Conservation (phyloP, 306 rosid species). For the Vigna radiata region DNA sequence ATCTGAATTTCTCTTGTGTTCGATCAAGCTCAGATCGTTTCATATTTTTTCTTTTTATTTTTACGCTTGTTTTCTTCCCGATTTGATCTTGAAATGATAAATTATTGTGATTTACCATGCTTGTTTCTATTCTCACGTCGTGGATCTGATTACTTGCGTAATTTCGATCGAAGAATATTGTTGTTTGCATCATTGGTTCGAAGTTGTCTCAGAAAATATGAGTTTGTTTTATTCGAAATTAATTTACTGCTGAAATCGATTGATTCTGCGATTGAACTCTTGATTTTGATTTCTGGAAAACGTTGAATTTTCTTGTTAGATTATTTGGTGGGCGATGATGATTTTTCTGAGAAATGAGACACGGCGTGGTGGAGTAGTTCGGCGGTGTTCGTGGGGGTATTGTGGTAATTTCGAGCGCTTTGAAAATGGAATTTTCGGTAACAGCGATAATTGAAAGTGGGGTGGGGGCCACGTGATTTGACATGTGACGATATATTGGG, state of each 20-base stretch:
- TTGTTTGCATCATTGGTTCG: not conserved
- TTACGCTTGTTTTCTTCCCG: slow-evolving; percentile 24
- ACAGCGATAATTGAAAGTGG: slow-evolving; percentile 43
- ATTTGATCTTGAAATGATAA: slow-evolving; percentile 52
- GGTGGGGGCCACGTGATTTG: slow-evolving; percentile 42
- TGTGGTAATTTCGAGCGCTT: slow-evolving; percentile 19
- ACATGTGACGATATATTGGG: slow-evolving; percentile 37
- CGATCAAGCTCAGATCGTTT: slow-evolving; percentile 58
- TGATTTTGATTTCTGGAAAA: not conserved
- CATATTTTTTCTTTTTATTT: slow-evolving; percentile 20
- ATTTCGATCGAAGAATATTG: not conserved
- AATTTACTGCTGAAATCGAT: not conserved
- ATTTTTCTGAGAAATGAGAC: not conserved
- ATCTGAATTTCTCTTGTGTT: slow-evolving; percentile 43
- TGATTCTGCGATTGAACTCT: not conserved
- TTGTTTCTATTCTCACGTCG: not conserved
- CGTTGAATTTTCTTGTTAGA: not conserved
- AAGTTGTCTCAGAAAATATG: not conserved
- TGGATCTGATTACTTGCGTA: not conserved
- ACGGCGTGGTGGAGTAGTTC: slow-evolving; percentile 33
- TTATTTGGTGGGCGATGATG: not conserved
- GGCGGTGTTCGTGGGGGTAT: not conserved
- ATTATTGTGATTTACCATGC: slow-evolving; percentile 56
- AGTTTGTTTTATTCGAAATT: not conserved
- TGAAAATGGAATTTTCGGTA: slow-evolving; percentile 52